A percentile compares a stretch with the other conserved stretches of the same genome.
These are phyloP conservation scores for Alternaria ventricosa DNA, from an alignment of 2,329 filamentous ascomycete genomes.

Conservation along the genomic window DNA sequence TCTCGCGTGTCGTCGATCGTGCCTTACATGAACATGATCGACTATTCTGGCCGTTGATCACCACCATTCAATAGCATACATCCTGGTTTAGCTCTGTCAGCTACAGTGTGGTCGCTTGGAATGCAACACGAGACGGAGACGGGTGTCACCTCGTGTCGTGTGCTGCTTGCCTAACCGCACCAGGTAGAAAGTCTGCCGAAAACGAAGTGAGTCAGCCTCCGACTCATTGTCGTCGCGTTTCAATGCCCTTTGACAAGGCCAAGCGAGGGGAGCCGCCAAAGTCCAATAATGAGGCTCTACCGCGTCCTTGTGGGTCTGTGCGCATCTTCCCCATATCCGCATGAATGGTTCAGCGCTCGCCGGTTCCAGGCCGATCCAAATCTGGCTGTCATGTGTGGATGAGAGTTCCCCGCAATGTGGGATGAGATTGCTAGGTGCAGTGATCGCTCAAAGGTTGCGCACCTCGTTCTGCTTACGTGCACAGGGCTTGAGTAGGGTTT, in stretches of 20 bases:
- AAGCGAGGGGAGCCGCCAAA: neutral
- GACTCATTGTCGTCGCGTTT: neutral
- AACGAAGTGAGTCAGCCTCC: neutral
- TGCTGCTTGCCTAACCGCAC: neutral
- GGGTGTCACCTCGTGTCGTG: neutral
- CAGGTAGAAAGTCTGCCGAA: neutral
- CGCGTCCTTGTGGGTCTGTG: neutral
- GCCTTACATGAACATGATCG: neutral
- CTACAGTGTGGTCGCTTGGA: neutral
- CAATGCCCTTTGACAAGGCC: neutral
- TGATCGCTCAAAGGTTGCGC: neutral
- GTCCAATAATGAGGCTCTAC: slow-evolving; percentile 3
- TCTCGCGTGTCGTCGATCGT: neutral
- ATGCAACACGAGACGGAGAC: neutral
- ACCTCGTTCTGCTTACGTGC: neutral
- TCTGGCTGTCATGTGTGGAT: neutral
- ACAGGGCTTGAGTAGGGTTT: neutral
- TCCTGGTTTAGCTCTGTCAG: neutral
- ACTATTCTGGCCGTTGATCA: neutral
- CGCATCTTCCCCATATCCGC: slow-evolving; percentile 6
- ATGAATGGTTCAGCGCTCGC: slow-evolving; percentile 7
- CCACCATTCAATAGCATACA: neutral
- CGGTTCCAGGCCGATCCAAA: slow-evolving; percentile 2
- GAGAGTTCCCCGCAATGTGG: slow-evolving; percentile 9
- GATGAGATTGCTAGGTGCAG: slow-evolving; percentile 6